Evolutionary conservation across 495 filamentous ascomycete species (phyloP).

Genomic region (Hyaloscypha bicolor): DNA sequence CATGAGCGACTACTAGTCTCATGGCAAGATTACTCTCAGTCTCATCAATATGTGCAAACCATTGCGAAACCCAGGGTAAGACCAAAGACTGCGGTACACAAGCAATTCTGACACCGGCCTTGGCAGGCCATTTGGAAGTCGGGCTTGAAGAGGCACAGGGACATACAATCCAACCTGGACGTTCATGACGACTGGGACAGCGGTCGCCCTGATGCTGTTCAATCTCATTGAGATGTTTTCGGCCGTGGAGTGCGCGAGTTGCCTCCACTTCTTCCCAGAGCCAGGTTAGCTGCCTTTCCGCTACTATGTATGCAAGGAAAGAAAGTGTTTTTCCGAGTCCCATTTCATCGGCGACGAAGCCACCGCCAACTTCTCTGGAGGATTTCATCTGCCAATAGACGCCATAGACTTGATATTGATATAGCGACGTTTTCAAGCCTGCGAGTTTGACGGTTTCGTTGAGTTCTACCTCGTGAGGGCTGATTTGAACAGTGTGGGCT

Average conservation of each 20-base stretch:
- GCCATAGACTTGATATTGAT: conserved; percentile 21
- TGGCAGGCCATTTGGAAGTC: conserved; percentile 13
- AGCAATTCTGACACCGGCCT: conserved; percentile 14
- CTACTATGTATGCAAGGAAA: conserved; percentile 14
- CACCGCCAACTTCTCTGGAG: conserved; percentile 10
- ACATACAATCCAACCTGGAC: conserved; percentile 20
- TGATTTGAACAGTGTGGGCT: too few species aligned
- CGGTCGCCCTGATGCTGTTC: not conserved
- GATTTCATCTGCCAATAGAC: conserved; percentile 21
- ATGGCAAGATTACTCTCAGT: not conserved
- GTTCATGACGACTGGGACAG: conserved; percentile 10
- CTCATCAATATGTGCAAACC: conserved; percentile 3
- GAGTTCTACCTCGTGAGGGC: not conserved
- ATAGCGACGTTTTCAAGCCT: conserved; percentile 1
- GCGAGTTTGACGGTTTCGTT: conserved; percentile 1
- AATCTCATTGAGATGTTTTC: conserved; percentile 7
- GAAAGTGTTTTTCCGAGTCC: conserved; percentile 19
- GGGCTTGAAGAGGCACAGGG: conserved; percentile 14
- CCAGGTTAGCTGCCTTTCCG: conserved; percentile 17
- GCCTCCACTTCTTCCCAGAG: conserved; percentile 16
- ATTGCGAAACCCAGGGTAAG: not conserved
- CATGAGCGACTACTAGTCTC: conserved; percentile 11
- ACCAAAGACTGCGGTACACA: conserved; percentile 15
- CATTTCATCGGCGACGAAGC: conserved; percentile 14
- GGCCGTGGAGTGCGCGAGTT: not conserved